phyloP scores from a whole-genome alignment of 176 grass and related monocot genomes.

The Oryza glaberrima region DNA sequence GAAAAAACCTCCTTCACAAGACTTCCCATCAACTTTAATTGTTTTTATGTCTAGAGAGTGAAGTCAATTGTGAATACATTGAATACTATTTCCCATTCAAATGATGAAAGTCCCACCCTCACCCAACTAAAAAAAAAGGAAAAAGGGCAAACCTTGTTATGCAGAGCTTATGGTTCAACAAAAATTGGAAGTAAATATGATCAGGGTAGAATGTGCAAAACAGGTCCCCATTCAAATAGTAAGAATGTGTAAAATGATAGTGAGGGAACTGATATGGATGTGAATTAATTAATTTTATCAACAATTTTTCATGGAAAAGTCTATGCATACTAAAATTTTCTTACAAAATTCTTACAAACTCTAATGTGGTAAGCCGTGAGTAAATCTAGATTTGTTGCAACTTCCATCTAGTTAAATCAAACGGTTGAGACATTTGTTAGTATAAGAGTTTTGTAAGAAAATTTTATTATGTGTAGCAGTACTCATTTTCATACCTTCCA shows the following conservation, averaged over 20 bases:
- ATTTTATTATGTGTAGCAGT: no score
- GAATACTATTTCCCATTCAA: slow-evolving; percentile 7
- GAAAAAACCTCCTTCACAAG: background rate
- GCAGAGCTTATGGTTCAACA: background rate
- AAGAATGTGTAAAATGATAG: background rate
- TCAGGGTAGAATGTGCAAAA: background rate
- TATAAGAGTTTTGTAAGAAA: no score
- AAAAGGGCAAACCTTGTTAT: background rate
- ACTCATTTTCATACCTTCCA: slow-evolving; percentile 61
- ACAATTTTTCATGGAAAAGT: no score
- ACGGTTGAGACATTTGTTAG: no score
- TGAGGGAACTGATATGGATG: background rate
- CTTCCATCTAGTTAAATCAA: no score
- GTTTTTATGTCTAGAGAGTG: background rate
- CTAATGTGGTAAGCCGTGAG: no score
- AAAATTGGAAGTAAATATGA: slow-evolving; percentile 10
- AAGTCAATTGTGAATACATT: background rate
- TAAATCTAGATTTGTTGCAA: no score
- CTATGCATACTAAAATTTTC: no score
- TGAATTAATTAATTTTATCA: background rate
- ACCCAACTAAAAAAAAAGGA: background rate
- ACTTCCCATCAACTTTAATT: background rate
- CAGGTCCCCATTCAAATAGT: no score
- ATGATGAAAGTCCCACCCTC: background rate
- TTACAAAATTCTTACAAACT: no score